These are phyloP conservation scores for Diutina neorugosa DNA, from an alignment of 1,139 yeast genomes.

Conservation along the genomic window DNA sequence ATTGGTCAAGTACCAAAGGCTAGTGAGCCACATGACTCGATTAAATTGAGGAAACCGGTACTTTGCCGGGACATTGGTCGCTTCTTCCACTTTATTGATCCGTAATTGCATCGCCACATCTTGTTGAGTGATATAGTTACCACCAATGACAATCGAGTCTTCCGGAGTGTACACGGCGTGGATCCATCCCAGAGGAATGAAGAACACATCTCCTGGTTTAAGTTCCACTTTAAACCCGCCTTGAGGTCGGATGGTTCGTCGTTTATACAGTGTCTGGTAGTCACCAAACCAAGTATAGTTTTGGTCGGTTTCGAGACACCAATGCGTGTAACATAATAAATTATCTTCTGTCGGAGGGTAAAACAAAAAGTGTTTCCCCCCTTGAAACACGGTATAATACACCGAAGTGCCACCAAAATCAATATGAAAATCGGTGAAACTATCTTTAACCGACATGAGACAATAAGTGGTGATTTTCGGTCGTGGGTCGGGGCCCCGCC, in stretches of 20 bases:
- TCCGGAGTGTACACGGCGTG: constrained; percentile 80
- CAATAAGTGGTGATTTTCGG: constrained; percentile 79
- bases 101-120: constrained; percentile 52
- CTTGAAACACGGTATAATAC: constrained; percentile 69
- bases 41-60: constrained; percentile 73
- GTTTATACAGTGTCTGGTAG: constrained; percentile 16
- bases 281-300: constrained; percentile 59
- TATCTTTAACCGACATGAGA: constrained; percentile 70
- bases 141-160: constrained; percentile 79
- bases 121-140: constrained; percentile 63
- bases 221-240: constrained; percentile 58
- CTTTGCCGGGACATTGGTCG: constrained; percentile 61
- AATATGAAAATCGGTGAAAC: constrained; percentile 82
- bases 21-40: constrained; percentile 56
- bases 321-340: constrained; percentile 45
- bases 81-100: constrained; percentile 49
- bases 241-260: constrained; percentile 15
- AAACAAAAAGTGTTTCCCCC: constrained; percentile 62
- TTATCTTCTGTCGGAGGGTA: constrained; percentile 65
- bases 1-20: constrained; percentile 11
- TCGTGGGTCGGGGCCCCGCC: constrained; percentile 31
- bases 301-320: constrained; percentile 65
- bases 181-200: constrained; percentile 90
- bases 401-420: constrained; percentile 93
- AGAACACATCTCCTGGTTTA: constrained; percentile 57